Base-by-base conservation (phyloP, 805 yeast species). In the Lachancea quebecensis region DNA sequence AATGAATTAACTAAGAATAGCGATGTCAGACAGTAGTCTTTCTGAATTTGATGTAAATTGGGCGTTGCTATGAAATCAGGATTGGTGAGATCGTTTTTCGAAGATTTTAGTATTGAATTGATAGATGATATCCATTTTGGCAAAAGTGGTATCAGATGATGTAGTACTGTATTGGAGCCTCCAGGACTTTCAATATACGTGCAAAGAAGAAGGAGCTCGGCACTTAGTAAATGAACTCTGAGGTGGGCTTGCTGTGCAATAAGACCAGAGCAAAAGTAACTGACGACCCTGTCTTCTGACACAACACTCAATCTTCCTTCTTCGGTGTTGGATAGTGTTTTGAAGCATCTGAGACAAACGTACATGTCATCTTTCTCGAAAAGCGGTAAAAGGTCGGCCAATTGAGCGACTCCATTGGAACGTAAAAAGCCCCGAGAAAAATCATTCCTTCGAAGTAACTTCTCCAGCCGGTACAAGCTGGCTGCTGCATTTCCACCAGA, bases 1-100 rank as follows among this genome's bases (percentile, higher is more conserved):
- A 90, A 70, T 1, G 88, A 79, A 53, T 81, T 80, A 30, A 88
- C 69, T 35, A 91, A 70, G 34, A 85, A 74, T 70, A 88, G 69
- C 0, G 95, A 80, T 2, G 85, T 72, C 41, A 82, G 65, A 12
- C 84, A 74, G 61, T 85, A 90, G 46, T 89, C 95, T 48, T 75
- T 66, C 21, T 87, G 48, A 33, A 47, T 15, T 42, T 52, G 51
- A n/a, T 55, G 55, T 5, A 56, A 46, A 35, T 50, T 53, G 3
- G 51, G 42, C 14, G 55, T 45, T 30, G 38, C 28, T 4, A 46
- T 30, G 9, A 17, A 33, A n/a, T 33, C 14, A 12, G 35, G 17
- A 12, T 42, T 32, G 6, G 25, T 43, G 15, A 30, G 4, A 3
- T 30, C 11, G 1, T 41, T 16, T 6, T 44, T 41, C 4, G 48